Evolutionary conservation across 306 rosid genomes (phyloP).

Genomic region (Prunus mume): DNA sequence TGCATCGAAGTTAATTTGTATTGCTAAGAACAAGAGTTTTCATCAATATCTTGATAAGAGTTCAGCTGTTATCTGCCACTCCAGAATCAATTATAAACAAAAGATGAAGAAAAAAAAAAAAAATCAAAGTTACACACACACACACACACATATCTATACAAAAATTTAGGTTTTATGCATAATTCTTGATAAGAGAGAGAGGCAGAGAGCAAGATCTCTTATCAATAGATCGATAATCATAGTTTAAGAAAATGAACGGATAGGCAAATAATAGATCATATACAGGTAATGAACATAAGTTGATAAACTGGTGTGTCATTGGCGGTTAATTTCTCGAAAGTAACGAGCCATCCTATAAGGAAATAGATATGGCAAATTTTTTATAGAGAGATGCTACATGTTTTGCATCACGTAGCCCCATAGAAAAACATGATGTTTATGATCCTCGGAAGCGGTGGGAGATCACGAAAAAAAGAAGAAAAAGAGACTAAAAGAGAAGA

Average conservation of each 20-base stretch:
- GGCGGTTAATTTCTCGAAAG: neutral
- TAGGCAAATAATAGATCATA: neutral
- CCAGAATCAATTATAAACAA: neutral
- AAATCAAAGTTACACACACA: neutral
- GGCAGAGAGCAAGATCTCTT: neutral
- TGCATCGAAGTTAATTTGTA: neutral
- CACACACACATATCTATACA: neutral
- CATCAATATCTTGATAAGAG: neutral
- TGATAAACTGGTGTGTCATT: neutral
- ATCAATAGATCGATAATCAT: neutral
- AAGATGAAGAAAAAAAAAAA: neutral
- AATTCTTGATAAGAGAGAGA: neutral
- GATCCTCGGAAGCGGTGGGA: neutral
- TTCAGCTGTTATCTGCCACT: neutral
- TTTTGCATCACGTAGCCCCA: neutral
- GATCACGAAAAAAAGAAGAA: neutral
- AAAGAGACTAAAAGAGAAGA: neutral
- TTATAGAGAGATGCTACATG: too few relatives aligned
- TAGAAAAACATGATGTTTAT: neutral
- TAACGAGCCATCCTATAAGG: too few relatives aligned
- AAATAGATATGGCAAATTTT: too few relatives aligned
- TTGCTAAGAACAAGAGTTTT: neutral
- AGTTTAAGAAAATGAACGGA: neutral
- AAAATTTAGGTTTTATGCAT: neutral
- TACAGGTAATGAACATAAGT: neutral